These are phyloP conservation scores for Diaporthe vaccinii DNA, from an alignment of 2,329 filamentous ascomycete species.

Conservation along the genomic window DNA sequence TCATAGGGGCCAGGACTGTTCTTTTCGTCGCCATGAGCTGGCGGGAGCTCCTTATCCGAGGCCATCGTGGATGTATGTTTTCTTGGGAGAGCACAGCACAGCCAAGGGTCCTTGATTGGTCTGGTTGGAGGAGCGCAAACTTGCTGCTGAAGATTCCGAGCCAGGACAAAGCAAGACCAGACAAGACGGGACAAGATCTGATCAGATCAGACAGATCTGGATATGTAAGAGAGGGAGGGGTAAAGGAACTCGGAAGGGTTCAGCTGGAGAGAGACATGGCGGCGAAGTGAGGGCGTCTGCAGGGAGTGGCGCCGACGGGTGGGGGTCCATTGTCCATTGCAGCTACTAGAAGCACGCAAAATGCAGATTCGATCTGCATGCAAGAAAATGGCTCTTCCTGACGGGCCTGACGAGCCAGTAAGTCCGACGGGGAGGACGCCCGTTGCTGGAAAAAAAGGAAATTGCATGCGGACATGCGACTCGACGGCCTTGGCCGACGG, in stretches of 20 bases:
- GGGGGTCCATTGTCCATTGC: neutral
- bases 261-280: slow-evolving; percentile 9
- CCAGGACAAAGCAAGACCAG: neutral
- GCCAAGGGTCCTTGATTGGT: neutral
- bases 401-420: neutral
- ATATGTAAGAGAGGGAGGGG: neutral
- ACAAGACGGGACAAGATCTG: neutral
- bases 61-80: slow-evolving; percentile 17
- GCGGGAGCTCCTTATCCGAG: neutral
- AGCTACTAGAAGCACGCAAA: neutral
- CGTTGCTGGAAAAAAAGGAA: neutral
- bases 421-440: neutral
- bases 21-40: slow-evolving; percentile 28
- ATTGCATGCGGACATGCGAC: slow-evolving; percentile 11
- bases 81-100: neutral
- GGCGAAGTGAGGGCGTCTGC: neutral
- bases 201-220: slow-evolving; percentile 4
- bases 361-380: slow-evolving; percentile 4
- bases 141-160: neutral
- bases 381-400: slow-evolving; percentile 24
- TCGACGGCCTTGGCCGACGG: slow-evolving; percentile 8
- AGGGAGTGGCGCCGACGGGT: slow-evolving; percentile 32
- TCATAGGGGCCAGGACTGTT: slow-evolving; percentile 20
- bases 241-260: neutral
- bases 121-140: neutral